phyloP scores from a whole-genome alignment of 345 rosid genomes.

The Corchorus olitorius region DNA sequence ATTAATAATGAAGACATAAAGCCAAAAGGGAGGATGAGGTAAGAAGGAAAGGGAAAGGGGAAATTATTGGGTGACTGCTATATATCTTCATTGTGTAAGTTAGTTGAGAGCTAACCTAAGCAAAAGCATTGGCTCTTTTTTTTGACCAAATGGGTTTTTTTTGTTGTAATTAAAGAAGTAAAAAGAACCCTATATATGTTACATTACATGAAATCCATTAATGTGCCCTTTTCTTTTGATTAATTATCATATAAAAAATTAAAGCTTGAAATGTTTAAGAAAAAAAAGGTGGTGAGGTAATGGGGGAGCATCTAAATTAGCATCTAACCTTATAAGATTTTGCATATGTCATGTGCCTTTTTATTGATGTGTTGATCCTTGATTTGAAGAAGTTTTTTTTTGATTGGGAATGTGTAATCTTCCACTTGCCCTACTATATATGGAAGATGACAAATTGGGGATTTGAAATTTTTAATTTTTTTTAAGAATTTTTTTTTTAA shows the following conservation, averaged over 20 bases:
- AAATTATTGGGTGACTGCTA: conserved; percentile 10
- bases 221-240: not conserved
- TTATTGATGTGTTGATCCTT: conserved; percentile 15
- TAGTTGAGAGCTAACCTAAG: not conserved
- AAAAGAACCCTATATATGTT: not conserved
- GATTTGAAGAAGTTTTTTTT: not conserved
- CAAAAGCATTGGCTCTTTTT: conserved; percentile 29
- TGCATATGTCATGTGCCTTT: conserved; percentile 14
- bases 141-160: conserved; percentile 3
- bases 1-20: not conserved
- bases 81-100: not conserved
- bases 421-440: not conserved
- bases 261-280: not conserved
- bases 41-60: not conserved
- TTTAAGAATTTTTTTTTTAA: not conserved
- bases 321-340: conserved; percentile 1
- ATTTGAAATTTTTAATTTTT: not conserved
- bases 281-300: conserved; percentile 15
- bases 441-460: not conserved
- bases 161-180: not conserved
- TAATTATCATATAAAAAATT: not conserved
- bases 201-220: not conserved
- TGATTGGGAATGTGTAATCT: not conserved
- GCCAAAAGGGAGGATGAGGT: not conserved
- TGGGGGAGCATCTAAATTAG: conserved; percentile 6